phyloP scores from a whole-genome alignment of 345 rosid genomes.

The Clarkia xantiana region DNA sequence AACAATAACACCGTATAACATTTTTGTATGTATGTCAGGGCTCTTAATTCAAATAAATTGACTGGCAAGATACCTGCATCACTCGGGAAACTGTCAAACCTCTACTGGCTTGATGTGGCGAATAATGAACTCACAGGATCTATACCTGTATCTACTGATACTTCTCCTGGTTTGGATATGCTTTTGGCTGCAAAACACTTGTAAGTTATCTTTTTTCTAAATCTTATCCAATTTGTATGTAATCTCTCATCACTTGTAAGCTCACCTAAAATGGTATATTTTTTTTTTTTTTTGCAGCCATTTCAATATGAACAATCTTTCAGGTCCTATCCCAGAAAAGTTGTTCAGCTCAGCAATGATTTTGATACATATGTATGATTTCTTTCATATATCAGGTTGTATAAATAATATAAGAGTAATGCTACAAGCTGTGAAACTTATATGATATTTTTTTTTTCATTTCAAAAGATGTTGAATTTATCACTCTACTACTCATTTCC shows the following conservation, averaged over 20 bases:
- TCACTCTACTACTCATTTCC: no score
- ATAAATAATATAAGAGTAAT: no score
- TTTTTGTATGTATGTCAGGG: slow-evolving; percentile 29
- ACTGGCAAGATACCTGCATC: slow-evolving; percentile 71
- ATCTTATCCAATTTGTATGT: no score
- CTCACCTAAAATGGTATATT: not conserved
- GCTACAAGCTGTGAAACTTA: no score
- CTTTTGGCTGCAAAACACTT: slow-evolving; percentile 77
- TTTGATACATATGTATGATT: slow-evolving; percentile 76
- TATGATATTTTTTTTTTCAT: not conserved
- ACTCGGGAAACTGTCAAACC: slow-evolving; percentile 67
- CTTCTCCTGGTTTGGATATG: slow-evolving; percentile 65
- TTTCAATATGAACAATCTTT: slow-evolving; percentile 89
- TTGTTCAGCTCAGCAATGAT: slow-evolving; percentile 71
- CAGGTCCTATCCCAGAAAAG: slow-evolving; percentile 59
- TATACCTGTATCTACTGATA: slow-evolving; percentile 49
- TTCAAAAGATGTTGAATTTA: no score
- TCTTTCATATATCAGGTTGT: not conserved
- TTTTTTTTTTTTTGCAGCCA: slow-evolving; percentile 39
- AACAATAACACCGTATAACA: no score
- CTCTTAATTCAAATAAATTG: slow-evolving; percentile 82
- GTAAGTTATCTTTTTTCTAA: slow-evolving; percentile 31
- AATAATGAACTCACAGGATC: slow-evolving; percentile 77
- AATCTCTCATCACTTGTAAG: no score
- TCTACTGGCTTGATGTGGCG: slow-evolving; percentile 87